These are phyloP conservation scores for Lodderomyces jiufengensis DNA, from an alignment of 1,139 yeast genomes.

Conservation along the genomic window DNA sequence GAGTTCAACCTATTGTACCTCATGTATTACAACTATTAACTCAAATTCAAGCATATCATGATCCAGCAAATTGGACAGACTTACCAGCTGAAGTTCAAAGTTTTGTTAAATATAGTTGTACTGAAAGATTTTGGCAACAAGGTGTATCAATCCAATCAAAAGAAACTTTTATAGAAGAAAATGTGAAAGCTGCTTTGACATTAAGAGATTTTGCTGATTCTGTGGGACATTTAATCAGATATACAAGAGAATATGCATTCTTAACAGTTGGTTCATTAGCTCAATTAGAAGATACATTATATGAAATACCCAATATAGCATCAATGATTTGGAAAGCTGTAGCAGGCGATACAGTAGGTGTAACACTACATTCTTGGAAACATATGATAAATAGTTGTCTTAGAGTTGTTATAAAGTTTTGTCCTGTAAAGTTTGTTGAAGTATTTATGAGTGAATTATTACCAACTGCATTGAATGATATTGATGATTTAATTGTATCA, in stretches of 20 bases:
- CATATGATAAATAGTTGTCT: conserved; percentile 90
- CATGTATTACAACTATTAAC: conserved; percentile 81
- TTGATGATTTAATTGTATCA: conserved; percentile 64
- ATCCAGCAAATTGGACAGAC: conserved; percentile 86
- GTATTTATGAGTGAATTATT: conserved; percentile 72
- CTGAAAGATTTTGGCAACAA: conserved; percentile 97
- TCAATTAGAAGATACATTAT: conserved; percentile 84
- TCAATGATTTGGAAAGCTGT: conserved; percentile 76
- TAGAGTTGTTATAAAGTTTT: conserved; percentile 80
- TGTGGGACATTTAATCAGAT: conserved; percentile 93
- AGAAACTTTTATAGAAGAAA: conserved; percentile 93
- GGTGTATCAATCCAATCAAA: conserved; percentile 93
- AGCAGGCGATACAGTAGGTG: conserved; percentile 81
- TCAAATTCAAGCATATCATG: conserved; percentile 92
- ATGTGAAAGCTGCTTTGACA: conserved; percentile 89
- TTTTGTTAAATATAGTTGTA: conserved; percentile 82
- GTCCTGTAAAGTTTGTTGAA: conserved; percentile 70
- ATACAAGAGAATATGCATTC: conserved; percentile 94
- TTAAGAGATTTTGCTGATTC: conserved; percentile 96
- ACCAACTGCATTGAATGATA: conserved; percentile 68
- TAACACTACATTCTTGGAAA: conserved; percentile 94
- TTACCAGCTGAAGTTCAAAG: conserved; percentile 87
- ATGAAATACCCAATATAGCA: conserved; percentile 82
- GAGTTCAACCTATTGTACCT: conserved; percentile 88
- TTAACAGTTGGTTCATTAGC: conserved; percentile 86